Evolutionary conservation across 2,329 filamentous ascomycete genomes (phyloP).

Genomic region (Alternaria infectoria): DNA sequence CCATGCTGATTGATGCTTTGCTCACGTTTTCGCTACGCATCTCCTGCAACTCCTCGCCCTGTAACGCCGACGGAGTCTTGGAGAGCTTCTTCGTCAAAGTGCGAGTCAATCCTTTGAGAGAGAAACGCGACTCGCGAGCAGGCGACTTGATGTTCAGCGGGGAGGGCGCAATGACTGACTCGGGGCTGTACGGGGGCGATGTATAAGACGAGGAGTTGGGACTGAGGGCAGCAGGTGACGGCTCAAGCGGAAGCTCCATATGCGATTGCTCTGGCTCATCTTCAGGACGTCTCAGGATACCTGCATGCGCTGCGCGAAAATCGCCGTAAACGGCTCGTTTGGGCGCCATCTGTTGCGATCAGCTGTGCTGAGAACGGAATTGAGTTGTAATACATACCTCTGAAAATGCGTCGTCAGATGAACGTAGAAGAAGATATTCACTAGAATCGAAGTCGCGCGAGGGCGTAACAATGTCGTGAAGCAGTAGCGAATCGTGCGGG

Average conservation of each 20-base stretch:
- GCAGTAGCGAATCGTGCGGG: slow-evolving; percentile 44
- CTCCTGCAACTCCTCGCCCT: slow-evolving; percentile 34
- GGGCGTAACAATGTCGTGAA: slow-evolving; percentile 47
- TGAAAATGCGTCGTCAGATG: slow-evolving; percentile 29
- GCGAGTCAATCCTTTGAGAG: slow-evolving; percentile 39
- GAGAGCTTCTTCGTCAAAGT: slow-evolving; percentile 34
- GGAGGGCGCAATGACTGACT: slow-evolving; percentile 27
- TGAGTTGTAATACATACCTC: slow-evolving; percentile 25
- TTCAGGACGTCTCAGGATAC: slow-evolving; percentile 32
- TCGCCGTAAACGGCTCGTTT: slow-evolving; percentile 40
- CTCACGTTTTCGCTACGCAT: slow-evolving; percentile 17
- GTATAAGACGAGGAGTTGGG: slow-evolving; percentile 37
- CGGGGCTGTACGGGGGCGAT: slow-evolving; percentile 33
- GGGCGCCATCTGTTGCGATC: slow-evolving; percentile 38
- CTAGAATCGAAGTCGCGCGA: slow-evolving; percentile 43
- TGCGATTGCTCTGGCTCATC: slow-evolving; percentile 18
- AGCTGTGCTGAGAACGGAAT: neutral
- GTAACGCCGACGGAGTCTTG: slow-evolving; percentile 15
- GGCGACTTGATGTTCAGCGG: slow-evolving; percentile 25
- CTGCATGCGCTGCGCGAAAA: slow-evolving; percentile 36
- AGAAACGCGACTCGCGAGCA: slow-evolving; percentile 37
- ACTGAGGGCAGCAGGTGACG: slow-evolving; percentile 34
- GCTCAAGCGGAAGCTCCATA: slow-evolving; percentile 29
- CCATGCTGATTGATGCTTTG: slow-evolving; percentile 16
- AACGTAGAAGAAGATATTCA: slow-evolving; percentile 36